Evolutionary conservation across 2,329 filamentous ascomycete genomes (phyloP).

Genomic region (Aspergillus sp.): DNA sequence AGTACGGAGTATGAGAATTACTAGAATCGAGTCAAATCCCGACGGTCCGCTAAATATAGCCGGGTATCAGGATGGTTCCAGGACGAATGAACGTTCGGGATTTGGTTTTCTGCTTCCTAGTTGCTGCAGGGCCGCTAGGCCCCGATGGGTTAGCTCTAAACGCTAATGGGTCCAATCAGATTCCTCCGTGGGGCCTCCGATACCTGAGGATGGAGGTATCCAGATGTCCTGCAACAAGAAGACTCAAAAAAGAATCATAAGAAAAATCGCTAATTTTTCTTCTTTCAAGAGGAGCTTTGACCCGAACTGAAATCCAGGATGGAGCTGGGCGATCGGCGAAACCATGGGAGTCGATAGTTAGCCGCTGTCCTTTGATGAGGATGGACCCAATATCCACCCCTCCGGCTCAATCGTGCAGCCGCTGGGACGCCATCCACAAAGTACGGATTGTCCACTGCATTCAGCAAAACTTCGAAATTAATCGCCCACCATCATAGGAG

Average conservation of each 20-base stretch:
- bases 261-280: too few species aligned
- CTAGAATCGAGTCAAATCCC: neutral
- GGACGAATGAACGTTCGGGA: too few species aligned
- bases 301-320: neutral
- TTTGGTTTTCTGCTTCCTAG: neutral
- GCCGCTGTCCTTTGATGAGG: neutral
- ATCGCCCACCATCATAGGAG: too few species aligned
- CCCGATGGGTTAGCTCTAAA: too few species aligned
- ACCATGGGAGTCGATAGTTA: neutral
- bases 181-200: too few species aligned
- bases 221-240: too few species aligned
- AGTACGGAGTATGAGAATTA: too few species aligned
- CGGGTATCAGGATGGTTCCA: neutral
- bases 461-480: too few species aligned
- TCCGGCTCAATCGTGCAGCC: slow-evolving; percentile 17
- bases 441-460: neutral
- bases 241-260: too few species aligned
- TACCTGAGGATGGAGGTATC: too few species aligned
- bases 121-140: neutral
- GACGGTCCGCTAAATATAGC: neutral
- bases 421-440: neutral
- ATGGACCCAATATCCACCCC: slow-evolving; percentile 19
- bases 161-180: too few species aligned
- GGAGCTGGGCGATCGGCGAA: neutral
- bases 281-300: too few species aligned